Evolutionary conservation across 768 basidiomycete species (phyloP).

Genomic region (Hemileccinum impolitum): DNA sequence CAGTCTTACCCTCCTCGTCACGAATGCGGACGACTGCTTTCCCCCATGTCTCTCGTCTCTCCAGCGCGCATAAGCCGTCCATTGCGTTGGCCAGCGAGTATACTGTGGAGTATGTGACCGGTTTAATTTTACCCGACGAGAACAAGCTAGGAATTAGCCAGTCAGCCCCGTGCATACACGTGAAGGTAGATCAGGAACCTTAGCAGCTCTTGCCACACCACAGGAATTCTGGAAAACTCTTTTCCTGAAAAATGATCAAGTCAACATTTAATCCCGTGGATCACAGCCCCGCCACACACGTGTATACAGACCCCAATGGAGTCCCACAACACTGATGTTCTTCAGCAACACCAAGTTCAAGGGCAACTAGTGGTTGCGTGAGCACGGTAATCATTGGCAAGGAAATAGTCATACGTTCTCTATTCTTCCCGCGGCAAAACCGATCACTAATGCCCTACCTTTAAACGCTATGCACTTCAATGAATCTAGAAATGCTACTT

Average conservation of each 20-base stretch:
- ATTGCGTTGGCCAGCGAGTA: constrained; percentile 66
- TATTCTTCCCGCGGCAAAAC: constrained; percentile 41
- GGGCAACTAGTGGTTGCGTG: constrained; percentile 57
- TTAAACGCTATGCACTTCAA: constrained; percentile 95
- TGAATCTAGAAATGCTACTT: constrained; percentile 47
- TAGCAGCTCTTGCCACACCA: constrained; percentile 72
- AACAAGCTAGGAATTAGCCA: constrained; percentile 51
- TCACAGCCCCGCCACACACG: constrained; percentile 40
- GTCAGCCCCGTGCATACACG: constrained; percentile 1
- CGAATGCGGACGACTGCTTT: constrained; percentile 73
- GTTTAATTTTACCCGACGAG: constrained; percentile 57
- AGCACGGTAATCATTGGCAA: neutral
- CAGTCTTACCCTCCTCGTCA: constrained; percentile 37
- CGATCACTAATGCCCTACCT: constrained; percentile 88
- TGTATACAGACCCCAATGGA: constrained; percentile 84
- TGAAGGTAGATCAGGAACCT: constrained; percentile 37
- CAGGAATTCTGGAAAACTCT: constrained; percentile 59
- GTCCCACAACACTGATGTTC: constrained; percentile 78
- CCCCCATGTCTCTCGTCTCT: constrained; percentile 87
- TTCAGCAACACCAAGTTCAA: constrained; percentile 82
- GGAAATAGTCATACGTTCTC: constrained; percentile 13
- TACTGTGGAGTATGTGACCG: constrained; percentile 65
- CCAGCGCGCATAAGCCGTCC: constrained; percentile 72
- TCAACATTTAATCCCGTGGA: neutral
- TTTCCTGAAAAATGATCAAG: constrained; percentile 40